Evolutionary conservation across 371 early-diverging fungal genomes (phyloP).

Genomic region (Dinochytrium kinnereticum): DNA sequence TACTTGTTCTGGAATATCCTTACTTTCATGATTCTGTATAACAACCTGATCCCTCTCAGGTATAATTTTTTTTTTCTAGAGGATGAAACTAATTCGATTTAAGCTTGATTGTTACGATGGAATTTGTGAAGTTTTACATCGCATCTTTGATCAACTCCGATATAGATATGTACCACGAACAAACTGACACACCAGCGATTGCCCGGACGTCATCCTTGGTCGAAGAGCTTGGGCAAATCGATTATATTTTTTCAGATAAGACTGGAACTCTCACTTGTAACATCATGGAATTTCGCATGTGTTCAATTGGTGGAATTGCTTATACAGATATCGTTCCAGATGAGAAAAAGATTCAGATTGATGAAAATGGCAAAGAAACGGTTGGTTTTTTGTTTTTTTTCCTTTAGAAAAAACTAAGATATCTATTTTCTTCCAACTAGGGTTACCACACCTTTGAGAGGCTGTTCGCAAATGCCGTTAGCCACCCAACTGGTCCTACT

Average conservation of each 20-base stretch:
- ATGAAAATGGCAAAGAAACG: constrained; percentile 46
- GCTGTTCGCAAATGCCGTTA: constrained; percentile 36
- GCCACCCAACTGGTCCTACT: constrained; percentile 32
- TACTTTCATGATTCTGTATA: constrained; percentile 64
- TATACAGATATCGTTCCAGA: constrained; percentile 64
- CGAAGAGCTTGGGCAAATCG: constrained; percentile 85
- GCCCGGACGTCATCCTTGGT: constrained; percentile 91
- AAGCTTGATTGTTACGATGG: constrained; percentile 96
- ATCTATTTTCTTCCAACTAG: constrained; percentile 8
- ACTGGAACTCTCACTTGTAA: constrained; percentile 89
- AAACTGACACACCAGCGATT: constrained; percentile 63
- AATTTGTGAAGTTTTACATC: constrained; percentile 64
- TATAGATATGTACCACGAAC: constrained; percentile 85
- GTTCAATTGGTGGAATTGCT: constrained; percentile 71
- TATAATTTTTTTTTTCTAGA: too few species aligned
- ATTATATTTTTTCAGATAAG: constrained; percentile 96
- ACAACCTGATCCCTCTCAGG: constrained; percentile 92
- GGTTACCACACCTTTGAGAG: constrained; percentile 47
- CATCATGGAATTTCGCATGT: constrained; percentile 60
- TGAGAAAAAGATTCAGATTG: constrained; percentile 48
- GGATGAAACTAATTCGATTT: too few species aligned
- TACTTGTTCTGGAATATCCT: constrained; percentile 7
- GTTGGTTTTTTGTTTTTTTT: constrained; percentile 25
- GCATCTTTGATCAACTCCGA: constrained; percentile 80
- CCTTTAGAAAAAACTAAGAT: not conserved